Percentiles rank a stretch among this genome's conserved stretches.
These are phyloP conservation scores for Trichophyton rubrum DNA, from an alignment of 2,329 filamentous ascomycete species.

Conservation along the genomic window DNA sequence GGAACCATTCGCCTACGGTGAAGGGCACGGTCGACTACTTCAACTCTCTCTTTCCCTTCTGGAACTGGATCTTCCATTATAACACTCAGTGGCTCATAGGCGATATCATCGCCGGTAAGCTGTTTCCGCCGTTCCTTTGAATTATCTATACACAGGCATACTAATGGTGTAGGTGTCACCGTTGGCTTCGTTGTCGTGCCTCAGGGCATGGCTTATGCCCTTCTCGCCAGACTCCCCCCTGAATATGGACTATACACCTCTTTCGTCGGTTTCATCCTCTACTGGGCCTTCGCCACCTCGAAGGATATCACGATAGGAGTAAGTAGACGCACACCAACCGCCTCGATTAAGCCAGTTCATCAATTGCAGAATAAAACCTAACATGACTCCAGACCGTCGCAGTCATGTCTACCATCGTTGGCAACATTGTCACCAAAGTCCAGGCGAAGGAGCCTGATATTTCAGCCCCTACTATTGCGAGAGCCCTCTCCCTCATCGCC, in stretches of 20 bases:
- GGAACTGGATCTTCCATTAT: conserved; percentile 41
- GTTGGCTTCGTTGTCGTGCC: conserved; percentile 50
- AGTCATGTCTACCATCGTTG: conserved; percentile 52
- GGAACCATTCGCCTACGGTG: conserved; percentile 7
- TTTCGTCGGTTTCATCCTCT: conserved; percentile 47
- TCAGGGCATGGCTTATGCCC: conserved; percentile 50
- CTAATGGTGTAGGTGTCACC: conserved; percentile 6
- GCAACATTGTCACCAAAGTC: conserved; percentile 47
- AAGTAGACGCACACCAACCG: conserved; percentile 4
- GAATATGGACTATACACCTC: conserved; percentile 49
- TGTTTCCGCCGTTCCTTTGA: neutral
- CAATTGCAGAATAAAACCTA: neutral
- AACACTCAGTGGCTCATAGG: conserved; percentile 38
- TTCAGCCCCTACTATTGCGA: conserved; percentile 44
- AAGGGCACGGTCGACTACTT: conserved; percentile 9
- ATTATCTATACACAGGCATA: neutral
- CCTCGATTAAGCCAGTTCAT: neutral
- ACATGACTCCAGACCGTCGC: conserved; percentile 37
- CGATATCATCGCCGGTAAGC: conserved; percentile 32
- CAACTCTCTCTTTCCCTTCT: conserved; percentile 36
- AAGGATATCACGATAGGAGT: conserved; percentile 36
- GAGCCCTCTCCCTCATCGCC: conserved; percentile 51
- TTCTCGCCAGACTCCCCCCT: conserved; percentile 49
- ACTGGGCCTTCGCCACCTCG: conserved; percentile 49
- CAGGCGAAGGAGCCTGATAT: conserved; percentile 39